phyloP scores from a whole-genome alignment of 495 filamentous ascomycete genomes.

The Pseudomonodictys pantanalensis region DNA sequence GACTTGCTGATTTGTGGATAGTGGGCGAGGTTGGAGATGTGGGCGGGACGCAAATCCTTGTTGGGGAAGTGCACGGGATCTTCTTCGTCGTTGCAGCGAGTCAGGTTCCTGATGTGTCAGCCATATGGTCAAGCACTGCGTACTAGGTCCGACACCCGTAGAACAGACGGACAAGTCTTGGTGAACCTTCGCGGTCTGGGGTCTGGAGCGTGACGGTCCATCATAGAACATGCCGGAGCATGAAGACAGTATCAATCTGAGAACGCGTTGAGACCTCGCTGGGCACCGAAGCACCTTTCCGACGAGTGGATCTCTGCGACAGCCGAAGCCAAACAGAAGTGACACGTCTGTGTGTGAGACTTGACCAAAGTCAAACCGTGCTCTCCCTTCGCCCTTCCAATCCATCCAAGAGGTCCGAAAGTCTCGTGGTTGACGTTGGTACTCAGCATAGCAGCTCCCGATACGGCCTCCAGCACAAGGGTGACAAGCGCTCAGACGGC shows the following conservation, averaged over 20 bases:
- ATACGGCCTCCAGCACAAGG: slow-evolving; percentile 10
- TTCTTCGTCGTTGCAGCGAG: slow-evolving; percentile 17
- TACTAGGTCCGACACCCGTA: slow-evolving; percentile 23
- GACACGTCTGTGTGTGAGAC: slow-evolving; percentile 38
- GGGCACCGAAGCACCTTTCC: slow-evolving; percentile 33
- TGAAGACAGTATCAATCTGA: slow-evolving; percentile 14
- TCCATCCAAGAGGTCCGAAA: slow-evolving; percentile 7
- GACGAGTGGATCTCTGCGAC: slow-evolving; percentile 38
- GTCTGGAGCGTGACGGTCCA: slow-evolving; percentile 32
- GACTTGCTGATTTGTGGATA: slow-evolving; percentile 28
- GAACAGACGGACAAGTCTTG: background rate
- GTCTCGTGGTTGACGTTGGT: slow-evolving; percentile 12
- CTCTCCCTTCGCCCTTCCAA: slow-evolving; percentile 27
- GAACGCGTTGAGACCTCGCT: slow-evolving; percentile 34
- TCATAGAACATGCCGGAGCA: slow-evolving; percentile 16
- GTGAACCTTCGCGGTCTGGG: slow-evolving; percentile 17
- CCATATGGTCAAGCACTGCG: slow-evolving; percentile 9
- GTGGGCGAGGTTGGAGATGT: slow-evolving; percentile 35
- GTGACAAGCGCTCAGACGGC: slow-evolving; percentile 17
- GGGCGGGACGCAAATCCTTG: slow-evolving; percentile 27
- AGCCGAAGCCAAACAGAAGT: slow-evolving; percentile 10
- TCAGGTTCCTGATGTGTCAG: background rate
- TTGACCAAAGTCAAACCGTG: slow-evolving; percentile 33
- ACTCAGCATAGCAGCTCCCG: slow-evolving; percentile 22
- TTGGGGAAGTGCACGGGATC: slow-evolving; percentile 41